phyloP scores from a whole-genome alignment of 164 flowering plant genomes.

The Kingdonia uniflora region DNA sequence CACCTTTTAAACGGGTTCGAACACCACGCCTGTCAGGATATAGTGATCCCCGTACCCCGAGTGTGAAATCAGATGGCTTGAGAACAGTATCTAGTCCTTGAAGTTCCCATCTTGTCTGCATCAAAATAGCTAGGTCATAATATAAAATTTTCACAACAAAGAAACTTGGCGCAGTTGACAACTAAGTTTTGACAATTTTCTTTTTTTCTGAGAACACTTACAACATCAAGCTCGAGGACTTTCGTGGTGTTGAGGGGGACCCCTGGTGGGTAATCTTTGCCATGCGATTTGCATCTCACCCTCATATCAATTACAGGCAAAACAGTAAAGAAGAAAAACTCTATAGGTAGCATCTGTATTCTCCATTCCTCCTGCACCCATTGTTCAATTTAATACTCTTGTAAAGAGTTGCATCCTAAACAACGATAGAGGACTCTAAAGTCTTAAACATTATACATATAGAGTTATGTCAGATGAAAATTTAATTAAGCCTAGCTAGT shows the following conservation, averaged over 20 bases:
- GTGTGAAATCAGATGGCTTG: constrained; percentile 49
- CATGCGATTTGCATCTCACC: constrained; percentile 43
- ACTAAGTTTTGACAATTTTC: too few relatives aligned
- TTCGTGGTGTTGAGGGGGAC: constrained; percentile 40
- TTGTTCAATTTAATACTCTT: too few relatives aligned
- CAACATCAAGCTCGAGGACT: constrained; percentile 68
- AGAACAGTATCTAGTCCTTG: constrained; percentile 48
- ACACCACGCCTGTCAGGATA: constrained; percentile 49
- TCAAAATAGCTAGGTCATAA: neutral
- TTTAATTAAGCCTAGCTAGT: too few relatives aligned
- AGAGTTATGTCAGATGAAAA: too few relatives aligned
- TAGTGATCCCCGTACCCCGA: constrained; percentile 49
- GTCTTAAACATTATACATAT: too few relatives aligned
- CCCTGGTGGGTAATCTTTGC: constrained; percentile 55
- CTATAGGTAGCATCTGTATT: constrained; percentile 67
- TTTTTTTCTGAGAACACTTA: constrained; percentile 19
- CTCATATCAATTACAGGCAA: constrained; percentile 60
- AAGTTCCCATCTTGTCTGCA: constrained; percentile 79
- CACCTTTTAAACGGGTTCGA: constrained; percentile 49
- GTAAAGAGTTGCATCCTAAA: too few relatives aligned
- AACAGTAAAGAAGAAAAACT: constrained; percentile 53
- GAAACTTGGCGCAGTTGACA: too few relatives aligned
- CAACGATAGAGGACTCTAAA: too few relatives aligned
- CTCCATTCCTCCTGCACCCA: constrained; percentile 75
- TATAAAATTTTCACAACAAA: too few relatives aligned